phyloP scores from a whole-genome alignment of 2,329 filamentous ascomycete species.

The Talaromyces sp. region DNA sequence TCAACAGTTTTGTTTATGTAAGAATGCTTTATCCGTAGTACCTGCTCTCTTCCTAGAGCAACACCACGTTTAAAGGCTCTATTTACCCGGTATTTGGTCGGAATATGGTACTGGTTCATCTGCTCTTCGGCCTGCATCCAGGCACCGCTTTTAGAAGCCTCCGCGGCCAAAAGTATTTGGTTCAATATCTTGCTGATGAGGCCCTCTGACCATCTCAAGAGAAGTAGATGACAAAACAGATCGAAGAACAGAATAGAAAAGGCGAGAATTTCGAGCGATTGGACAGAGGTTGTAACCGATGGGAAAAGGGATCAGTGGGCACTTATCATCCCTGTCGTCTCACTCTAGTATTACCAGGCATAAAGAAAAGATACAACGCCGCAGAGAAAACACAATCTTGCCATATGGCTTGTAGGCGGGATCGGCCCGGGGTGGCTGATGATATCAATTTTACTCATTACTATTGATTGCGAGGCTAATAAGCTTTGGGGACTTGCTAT shows the following conservation, averaged over 20 bases:
- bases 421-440: conserved; percentile 38
- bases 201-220: not conserved
- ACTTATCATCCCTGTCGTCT: not conserved
- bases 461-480: conserved; percentile 40
- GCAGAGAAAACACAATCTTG: conserved; percentile 34
- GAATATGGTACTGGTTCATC: conserved; percentile 29
- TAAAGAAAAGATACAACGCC: not conserved
- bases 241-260: not conserved
- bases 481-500: conserved; percentile 33
- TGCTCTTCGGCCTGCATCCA: conserved; percentile 20
- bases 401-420: conserved; percentile 35
- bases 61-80: conserved; percentile 37
- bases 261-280: not conserved
- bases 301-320: not conserved
- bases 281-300: not conserved
- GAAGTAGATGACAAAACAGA: not conserved
- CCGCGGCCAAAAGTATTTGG: not conserved
- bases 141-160: not conserved
- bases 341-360: not conserved
- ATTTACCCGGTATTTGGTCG: conserved; percentile 38
- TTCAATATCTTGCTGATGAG: not conserved
- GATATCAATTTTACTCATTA: conserved; percentile 39
- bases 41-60: conserved; percentile 38
- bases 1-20: not conserved
- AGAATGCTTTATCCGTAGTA: conserved; percentile 30